Evolutionary conservation across 2,329 filamentous ascomycete genomes (phyloP).

Genomic region (Orbilia ellipsospora): DNA sequence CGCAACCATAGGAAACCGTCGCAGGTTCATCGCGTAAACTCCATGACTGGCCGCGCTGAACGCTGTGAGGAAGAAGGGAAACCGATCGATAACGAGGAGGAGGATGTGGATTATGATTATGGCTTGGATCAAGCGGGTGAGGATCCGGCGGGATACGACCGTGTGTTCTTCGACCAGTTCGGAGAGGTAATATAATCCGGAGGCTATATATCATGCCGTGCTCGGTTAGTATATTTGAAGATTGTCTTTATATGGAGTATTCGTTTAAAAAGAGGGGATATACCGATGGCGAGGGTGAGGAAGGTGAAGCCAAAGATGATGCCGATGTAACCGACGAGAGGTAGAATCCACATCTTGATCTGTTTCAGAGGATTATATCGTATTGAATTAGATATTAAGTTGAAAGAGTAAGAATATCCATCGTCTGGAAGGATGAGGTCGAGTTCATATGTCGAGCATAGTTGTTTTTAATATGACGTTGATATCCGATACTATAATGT

Average conservation of each 20-base stretch:
- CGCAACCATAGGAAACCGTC: conserved; percentile 69
- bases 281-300: conserved; percentile 91
- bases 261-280: not conserved
- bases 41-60: conserved; percentile 83
- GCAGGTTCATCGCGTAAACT: conserved; percentile 88
- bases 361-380: conserved; percentile 14
- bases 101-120: conserved; percentile 79
- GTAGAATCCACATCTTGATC: conserved; percentile 87
- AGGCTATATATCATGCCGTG: conserved; percentile 69
- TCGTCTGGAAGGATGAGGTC: not conserved
- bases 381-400: too few relatives aligned
- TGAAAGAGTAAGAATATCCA: conserved; percentile 1
- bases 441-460: not conserved
- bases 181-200: conserved; percentile 97
- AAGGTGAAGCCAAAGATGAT: conserved; percentile 90
- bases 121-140: conserved; percentile 84
- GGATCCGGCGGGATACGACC: conserved; percentile 86
- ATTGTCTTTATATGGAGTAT: too few relatives aligned
- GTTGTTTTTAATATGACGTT: too few relatives aligned
- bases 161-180: conserved; percentile 98
- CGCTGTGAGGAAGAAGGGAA: conserved; percentile 78
- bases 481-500: too few relatives aligned
- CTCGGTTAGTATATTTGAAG: too few relatives aligned
- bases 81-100: conserved; percentile 83
- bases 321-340: conserved; percentile 88